Base-by-base conservation (phyloP, 1,139 yeast species). In the Kodamaea anthophila region DNA sequence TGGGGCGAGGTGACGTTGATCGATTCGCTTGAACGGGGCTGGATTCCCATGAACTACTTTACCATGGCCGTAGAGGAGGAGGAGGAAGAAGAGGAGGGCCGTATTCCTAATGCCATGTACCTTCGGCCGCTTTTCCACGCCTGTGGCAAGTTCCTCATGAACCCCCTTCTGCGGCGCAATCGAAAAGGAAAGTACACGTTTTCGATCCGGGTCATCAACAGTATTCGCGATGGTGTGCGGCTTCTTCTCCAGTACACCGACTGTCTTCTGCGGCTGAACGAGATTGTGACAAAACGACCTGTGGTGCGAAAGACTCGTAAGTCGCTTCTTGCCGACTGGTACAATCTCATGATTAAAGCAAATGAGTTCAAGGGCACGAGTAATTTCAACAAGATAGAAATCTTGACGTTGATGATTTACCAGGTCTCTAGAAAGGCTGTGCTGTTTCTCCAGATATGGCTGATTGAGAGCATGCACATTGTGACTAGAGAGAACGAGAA, bases 41-140 rank as follows among this genome's bases (percentile, higher is more conserved):
- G 98, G 98, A 86, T 91, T 11, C 98, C 98, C 2, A 81, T 88
- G 68, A 88, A 88, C 53, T 91, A 86, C 56, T 91, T 88, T 46
- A 53, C 68, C 10, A 69, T 81, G 24, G 85, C 84, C 10, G 65
- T 79, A 7, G 58, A 66, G 5, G 64, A 63, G 12, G 21, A 24
- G n/a, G 35, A 36, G 3, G 36, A 30, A 3, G 46, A 38, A 4
- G 49, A 47, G 25, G 45, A 43, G 11, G 56, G 54, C 1, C 47
- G 46, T 18, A 55, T 53, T 13, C 67, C 58, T 27, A 65, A 55
- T 42, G 53, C 62, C 27, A 61, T 48, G 41, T 86, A 76, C 35
- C 61, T 71, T 51, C 72, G 60, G 49, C 74, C 78, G 3, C 58
- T 88, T 22, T 69, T 87, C 40, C 74, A 77, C 24, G 76, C 94